Evolutionary conservation across 805 yeast species (phyloP), one percentile per base, ranked within the genome.

Genomic region (Kodamaea kaohsiungensis): DNA sequence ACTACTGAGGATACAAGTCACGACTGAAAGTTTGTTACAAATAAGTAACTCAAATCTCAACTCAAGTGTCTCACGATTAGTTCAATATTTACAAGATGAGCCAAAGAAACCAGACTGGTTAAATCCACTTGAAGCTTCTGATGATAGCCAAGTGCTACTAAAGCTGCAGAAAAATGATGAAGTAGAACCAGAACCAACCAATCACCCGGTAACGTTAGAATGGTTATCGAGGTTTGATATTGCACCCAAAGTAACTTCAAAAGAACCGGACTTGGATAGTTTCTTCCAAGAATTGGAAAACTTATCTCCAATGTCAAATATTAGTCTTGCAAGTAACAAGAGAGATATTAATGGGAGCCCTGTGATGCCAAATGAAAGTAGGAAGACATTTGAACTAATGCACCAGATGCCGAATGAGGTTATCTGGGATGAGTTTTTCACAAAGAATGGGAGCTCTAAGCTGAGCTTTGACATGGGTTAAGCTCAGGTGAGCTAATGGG

Each of bases 401-500:
- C 81, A 78, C 61, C 87, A 82, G 63, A 80, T 85, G 47, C 85
- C 88, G 3, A 78, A 83, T 2, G 90, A 86, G 53, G 75, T 84
- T 22, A 84, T 86, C 35, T 86, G 90, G 88, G 89, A 84, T 51
- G 88, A 84, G 59, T 82, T 82, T 59, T 83, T 85, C 63, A 70
- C 80, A 5, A 54, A 48, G 30, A 50, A 45, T 40, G 45, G 25
- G 10, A 40, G 45, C 18, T 40, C 45, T 7, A 40, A 40, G 13
- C 45, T 40, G 45, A 40, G 45, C 19, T 40, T 40, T 12, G 45
- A 40, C 25, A 40, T 40, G 45, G 19, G 45, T n/a, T 40, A 17
- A 19, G 39, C 16, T 37, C 25, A 3, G 3, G 25, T 22, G 25
- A 22, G 6, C 25, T 22, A 9, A 5, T 5, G 10, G 2, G 35